phyloP scores from a whole-genome alignment of 495 filamentous ascomycete species.

The Aspergillus cristatus region DNA sequence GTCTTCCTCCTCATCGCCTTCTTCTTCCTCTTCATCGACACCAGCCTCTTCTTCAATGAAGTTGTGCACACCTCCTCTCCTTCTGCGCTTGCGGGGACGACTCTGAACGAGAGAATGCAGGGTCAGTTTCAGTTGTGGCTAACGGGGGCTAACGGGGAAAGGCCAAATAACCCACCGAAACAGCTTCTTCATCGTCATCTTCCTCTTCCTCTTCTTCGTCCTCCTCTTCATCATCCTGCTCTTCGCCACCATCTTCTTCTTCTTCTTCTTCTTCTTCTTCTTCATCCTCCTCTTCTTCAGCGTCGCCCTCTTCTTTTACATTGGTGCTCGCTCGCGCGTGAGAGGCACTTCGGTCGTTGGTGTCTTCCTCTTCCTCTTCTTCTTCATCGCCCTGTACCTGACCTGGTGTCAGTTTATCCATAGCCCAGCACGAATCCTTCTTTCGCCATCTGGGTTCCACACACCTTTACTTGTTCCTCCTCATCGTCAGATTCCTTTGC shows the following conservation, averaged over 20 bases:
- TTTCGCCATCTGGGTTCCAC: conserved; percentile 16
- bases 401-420: too few species aligned
- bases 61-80: conserved; percentile 55
- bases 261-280: conserved; percentile 38
- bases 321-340: conserved; percentile 27
- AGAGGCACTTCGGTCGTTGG: conserved; percentile 18
- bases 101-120: conserved; percentile 43
- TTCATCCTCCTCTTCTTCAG: conserved; percentile 26
- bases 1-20: conserved; percentile 82
- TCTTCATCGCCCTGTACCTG: conserved; percentile 36
- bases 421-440: background rate
- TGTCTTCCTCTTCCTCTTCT: conserved; percentile 39
- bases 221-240: conserved; percentile 34
- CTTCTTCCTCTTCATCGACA: conserved; percentile 91
- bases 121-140: too few species aligned
- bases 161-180: conserved; percentile 33
- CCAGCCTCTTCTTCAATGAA: conserved; percentile 97
- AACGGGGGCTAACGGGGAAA: too few species aligned
- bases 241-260: conserved; percentile 16
- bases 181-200: conserved; percentile 51
- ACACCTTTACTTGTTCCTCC: conserved; percentile 36
- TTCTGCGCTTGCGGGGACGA: conserved; percentile 69
- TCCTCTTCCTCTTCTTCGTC: conserved; percentile 47
- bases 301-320: conserved; percentile 32
- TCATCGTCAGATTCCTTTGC: conserved; percentile 63